These are phyloP conservation scores for Monilinia fructigena DNA, from an alignment of 2,329 filamentous ascomycete genomes.

Conservation along the genomic window DNA sequence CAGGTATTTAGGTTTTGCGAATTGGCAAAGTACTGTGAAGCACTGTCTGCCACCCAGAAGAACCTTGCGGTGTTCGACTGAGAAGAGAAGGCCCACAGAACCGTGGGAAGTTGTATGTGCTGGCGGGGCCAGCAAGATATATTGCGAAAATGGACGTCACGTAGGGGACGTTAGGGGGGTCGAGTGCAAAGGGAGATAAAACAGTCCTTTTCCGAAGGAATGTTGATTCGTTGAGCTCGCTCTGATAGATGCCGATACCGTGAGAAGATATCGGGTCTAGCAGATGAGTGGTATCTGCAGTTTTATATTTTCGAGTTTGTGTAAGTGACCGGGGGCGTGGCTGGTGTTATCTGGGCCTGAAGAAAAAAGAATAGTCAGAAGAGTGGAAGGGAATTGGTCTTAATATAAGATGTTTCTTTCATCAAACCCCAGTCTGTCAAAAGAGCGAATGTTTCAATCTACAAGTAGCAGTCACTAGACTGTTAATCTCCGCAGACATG, in stretches of 20 bases:
- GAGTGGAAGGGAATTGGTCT: not conserved
- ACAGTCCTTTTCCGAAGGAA: constrained; percentile 82
- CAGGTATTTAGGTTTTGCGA: constrained; percentile 7
- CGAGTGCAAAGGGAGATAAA: constrained; percentile 78
- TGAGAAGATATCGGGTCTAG: constrained; percentile 79
- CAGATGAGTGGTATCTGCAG: constrained; percentile 69
- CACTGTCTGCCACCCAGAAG: constrained; percentile 98
- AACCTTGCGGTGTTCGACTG: constrained; percentile 90
- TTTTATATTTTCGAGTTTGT: constrained; percentile 25
- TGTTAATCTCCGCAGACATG: not conserved
- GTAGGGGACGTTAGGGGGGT: constrained; percentile 84
- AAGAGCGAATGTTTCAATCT: not conserved
- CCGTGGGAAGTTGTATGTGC: constrained; percentile 61
- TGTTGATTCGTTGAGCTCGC: constrained; percentile 68
- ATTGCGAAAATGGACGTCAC: constrained; percentile 56
- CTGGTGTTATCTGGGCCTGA: constrained; percentile 62
- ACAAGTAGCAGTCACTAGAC: constrained; percentile 1
- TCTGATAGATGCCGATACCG: constrained; percentile 81
- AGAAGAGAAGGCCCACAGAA: constrained; percentile 96
- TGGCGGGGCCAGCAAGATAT: constrained; percentile 70
- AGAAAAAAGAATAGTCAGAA: constrained; percentile 26
- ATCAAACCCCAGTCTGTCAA: constrained; percentile 2
- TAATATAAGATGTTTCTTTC: constrained; percentile 2
- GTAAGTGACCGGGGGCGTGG: constrained; percentile 41
- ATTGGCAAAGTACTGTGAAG: constrained; percentile 65